A percentile compares a stretch with the other conserved stretches of the same genome.
phyloP scores from a whole-genome alignment of 2,329 filamentous ascomycete genomes.

The Paraphoma sp. region DNA sequence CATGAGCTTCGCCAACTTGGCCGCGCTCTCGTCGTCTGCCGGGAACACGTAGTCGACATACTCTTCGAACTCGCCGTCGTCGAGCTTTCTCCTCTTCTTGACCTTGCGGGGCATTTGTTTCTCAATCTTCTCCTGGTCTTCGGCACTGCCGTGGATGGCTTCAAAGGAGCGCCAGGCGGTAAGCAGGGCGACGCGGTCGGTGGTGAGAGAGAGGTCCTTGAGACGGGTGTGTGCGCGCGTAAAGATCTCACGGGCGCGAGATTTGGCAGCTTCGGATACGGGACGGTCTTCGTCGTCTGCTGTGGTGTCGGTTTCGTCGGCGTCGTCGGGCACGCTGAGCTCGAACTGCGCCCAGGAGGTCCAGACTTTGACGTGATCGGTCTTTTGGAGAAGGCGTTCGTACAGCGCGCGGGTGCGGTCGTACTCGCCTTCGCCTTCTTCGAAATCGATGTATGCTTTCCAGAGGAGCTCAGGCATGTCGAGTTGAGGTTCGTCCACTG shows the following conservation, averaged over 20 bases:
- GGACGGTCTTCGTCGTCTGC: slow-evolving; percentile 50
- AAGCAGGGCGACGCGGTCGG: slow-evolving; percentile 85
- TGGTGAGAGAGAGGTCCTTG: slow-evolving; percentile 80
- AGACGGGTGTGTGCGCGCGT: slow-evolving; percentile 83
- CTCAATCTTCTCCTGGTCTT: slow-evolving; percentile 82
- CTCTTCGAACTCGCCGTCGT: slow-evolving; percentile 94
- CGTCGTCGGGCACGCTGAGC: slow-evolving; percentile 84
- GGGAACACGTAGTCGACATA: slow-evolving; percentile 98
- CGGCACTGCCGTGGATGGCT: slow-evolving; percentile 76
- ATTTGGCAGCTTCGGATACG: slow-evolving; percentile 83
- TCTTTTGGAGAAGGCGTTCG: slow-evolving; percentile 89
- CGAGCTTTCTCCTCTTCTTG: slow-evolving; percentile 89
- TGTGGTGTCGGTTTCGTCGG: slow-evolving; percentile 66
- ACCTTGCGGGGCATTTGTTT: slow-evolving; percentile 92
- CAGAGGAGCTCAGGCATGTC: slow-evolving; percentile 98
- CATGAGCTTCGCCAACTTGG: slow-evolving; percentile 82
- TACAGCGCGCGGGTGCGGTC: slow-evolving; percentile 82
- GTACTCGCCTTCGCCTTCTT: slow-evolving; percentile 94
- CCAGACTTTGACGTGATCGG: slow-evolving; percentile 99
- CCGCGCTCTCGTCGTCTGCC: slow-evolving; percentile 86
- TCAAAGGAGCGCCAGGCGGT: slow-evolving; percentile 95
- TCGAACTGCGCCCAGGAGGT: slow-evolving; percentile 99
- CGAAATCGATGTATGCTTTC: slow-evolving; percentile 99
- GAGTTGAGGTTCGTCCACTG: slow-evolving; percentile 78
- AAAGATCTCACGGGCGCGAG: slow-evolving; percentile 82